A percentile compares a stretch with the other conserved stretches of the same genome.
These are phyloP conservation scores for Drosera capensis DNA, from an alignment of 148 eudicot species.

Conservation along the genomic window DNA sequence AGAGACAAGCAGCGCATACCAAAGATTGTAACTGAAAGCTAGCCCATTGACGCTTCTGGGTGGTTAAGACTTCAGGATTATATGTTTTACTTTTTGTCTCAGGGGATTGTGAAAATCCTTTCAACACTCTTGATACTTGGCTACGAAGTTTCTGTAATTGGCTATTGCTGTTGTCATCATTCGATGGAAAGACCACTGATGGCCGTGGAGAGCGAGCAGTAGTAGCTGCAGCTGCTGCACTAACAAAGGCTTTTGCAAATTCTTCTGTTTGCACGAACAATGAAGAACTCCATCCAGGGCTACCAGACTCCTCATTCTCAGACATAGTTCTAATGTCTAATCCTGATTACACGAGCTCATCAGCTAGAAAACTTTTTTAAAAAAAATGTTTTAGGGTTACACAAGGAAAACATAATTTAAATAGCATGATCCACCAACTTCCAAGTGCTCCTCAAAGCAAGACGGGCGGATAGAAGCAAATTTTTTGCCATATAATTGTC, in stretches of 20 bases:
- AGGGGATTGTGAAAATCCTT: conserved; percentile 64
- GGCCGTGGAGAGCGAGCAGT: conserved; percentile 62
- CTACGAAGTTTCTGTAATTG: conserved; percentile 59
- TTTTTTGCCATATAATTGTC: too few relatives aligned
- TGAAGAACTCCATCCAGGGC: conserved; percentile 71
- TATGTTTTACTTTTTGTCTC: conserved; percentile 49
- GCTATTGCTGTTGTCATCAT: conserved; percentile 44
- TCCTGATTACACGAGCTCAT: neutral
- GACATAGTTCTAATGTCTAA: conserved; percentile 25
- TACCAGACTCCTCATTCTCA: conserved; percentile 44
- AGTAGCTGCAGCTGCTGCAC: conserved; percentile 50
- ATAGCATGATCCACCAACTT: too few relatives aligned
- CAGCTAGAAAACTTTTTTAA: too few relatives aligned
- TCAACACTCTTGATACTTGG: conserved; percentile 56
- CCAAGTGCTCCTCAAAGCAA: too few relatives aligned
- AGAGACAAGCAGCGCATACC: conserved; percentile 14
- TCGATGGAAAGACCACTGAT: conserved; percentile 65
- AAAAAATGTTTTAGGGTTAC: too few relatives aligned
- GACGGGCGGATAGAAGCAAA: too few relatives aligned
- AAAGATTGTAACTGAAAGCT: conserved; percentile 59
- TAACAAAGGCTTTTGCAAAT: conserved; percentile 75
- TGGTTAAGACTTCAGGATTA: conserved; percentile 90
- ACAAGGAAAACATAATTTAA: neutral
- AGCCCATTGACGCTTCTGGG: conserved; percentile 98
- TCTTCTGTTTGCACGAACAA: conserved; percentile 61